These are phyloP conservation scores for Orbilia brochopaga DNA, from an alignment of 2,329 filamentous ascomycete genomes.

Conservation along the genomic window DNA sequence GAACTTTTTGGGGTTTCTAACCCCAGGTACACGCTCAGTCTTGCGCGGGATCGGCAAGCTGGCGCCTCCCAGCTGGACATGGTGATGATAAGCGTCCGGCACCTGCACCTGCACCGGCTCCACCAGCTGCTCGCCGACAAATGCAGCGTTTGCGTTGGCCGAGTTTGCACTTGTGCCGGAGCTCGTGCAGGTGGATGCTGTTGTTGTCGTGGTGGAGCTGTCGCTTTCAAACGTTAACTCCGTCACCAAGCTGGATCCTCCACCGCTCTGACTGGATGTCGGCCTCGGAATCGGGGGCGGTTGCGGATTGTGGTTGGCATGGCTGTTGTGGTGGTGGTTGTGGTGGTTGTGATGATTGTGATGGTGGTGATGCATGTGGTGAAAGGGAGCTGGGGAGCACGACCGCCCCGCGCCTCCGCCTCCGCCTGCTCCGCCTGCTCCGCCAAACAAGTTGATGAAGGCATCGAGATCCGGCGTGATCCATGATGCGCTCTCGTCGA, in stretches of 20 bases:
- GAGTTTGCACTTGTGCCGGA: constrained; percentile 1
- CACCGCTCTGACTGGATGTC: constrained; percentile 42
- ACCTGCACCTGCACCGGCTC: constrained; percentile 6
- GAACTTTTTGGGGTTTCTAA: constrained; percentile 36
- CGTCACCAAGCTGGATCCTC: constrained; percentile 43
- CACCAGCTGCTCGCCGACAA: neutral
- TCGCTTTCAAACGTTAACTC: constrained; percentile 35
- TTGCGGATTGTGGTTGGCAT: too few relatives aligned
- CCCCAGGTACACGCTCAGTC: constrained; percentile 25
- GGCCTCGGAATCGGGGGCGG: constrained; percentile 22
- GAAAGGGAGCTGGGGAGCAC: constrained; percentile 29
- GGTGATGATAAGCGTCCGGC: constrained; percentile 15
- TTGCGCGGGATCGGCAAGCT: constrained; percentile 12
- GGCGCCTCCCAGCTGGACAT: constrained; percentile 21
- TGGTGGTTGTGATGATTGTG: neutral
- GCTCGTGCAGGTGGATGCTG: neutral
- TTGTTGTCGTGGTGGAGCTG: constrained; percentile 27
- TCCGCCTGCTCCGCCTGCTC: neutral
- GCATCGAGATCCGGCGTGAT: constrained; percentile 23
- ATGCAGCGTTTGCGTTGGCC: neutral
- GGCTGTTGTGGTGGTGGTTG: too few relatives aligned
- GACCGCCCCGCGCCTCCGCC: constrained; percentile 20
- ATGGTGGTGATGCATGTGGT: neutral
- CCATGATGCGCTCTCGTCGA: constrained; percentile 44
- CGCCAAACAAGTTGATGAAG: constrained; percentile 34